Evolutionary conservation across 2,329 filamentous ascomycete genomes (phyloP).

Genomic region (Exophiala aquamarina): DNA sequence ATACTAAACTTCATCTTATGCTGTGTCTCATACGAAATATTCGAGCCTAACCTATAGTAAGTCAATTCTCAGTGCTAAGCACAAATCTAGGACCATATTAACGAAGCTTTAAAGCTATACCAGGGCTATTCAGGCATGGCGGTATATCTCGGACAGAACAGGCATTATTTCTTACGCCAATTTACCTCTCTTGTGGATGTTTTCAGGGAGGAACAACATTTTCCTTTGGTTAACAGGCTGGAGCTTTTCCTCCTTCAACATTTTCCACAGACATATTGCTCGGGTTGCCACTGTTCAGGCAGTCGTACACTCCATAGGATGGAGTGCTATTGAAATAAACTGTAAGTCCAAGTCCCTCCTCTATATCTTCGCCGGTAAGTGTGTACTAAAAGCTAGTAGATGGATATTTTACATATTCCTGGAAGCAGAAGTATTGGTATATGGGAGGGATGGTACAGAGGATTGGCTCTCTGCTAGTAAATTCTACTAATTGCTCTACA

Average conservation of each 20-base stretch:
- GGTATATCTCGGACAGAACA: constrained; percentile 63
- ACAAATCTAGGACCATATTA: not conserved
- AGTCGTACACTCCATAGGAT: constrained; percentile 62
- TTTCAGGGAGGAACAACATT: constrained; percentile 65
- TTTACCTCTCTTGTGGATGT: constrained; percentile 64
- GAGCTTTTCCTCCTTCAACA: constrained; percentile 65
- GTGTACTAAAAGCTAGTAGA: too few relatives aligned
- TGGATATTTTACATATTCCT: constrained; percentile 10
- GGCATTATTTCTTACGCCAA: constrained; percentile 65
- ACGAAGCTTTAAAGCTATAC: constrained; percentile 1
- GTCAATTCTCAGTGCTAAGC: constrained; percentile 13
- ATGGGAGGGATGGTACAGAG: constrained; percentile 35
- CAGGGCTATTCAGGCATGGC: constrained; percentile 40
- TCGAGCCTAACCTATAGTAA: constrained; percentile 50
- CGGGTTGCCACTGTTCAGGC: constrained; percentile 62
- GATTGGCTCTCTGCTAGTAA: not conserved
- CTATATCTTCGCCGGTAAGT: not conserved
- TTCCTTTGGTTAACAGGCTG: constrained; percentile 68
- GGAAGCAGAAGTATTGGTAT: constrained; percentile 39
- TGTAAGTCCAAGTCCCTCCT: not conserved
- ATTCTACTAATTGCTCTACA: constrained; percentile 32
- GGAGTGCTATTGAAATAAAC: constrained; percentile 40
- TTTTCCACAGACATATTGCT: constrained; percentile 67
- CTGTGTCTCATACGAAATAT: constrained; percentile 45
- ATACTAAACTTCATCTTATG: constrained; percentile 45